Evolutionary conservation across 257 asterid species (phyloP).

Genomic region (Nicotiana tomentosiformis): DNA sequence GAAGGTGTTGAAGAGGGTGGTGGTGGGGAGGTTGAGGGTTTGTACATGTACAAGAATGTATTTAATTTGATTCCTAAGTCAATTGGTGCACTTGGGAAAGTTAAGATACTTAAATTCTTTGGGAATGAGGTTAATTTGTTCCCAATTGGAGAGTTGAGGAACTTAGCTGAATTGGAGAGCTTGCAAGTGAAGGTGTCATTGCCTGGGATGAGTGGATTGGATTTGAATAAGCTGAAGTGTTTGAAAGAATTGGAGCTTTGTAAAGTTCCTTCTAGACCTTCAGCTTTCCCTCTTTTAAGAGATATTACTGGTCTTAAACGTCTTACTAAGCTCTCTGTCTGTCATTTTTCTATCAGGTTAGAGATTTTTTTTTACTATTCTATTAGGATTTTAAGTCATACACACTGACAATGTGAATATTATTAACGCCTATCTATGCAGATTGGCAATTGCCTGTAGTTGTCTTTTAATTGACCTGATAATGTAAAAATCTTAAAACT

Average conservation of each 20-base stretch:
- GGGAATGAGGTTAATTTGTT: constrained; percentile 79
- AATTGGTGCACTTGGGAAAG: constrained; percentile 50
- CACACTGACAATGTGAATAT: neutral
- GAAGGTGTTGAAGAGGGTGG: constrained; percentile 27
- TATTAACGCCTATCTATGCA: neutral
- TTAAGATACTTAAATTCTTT: constrained; percentile 74
- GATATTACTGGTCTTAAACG: constrained; percentile 65
- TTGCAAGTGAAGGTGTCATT: constrained; percentile 70
- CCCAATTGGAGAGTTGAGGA: constrained; percentile 46
- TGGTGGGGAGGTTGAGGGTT: constrained; percentile 37
- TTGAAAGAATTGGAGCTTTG: constrained; percentile 87
- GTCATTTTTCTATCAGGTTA: constrained; percentile 90
- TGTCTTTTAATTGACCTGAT: neutral
- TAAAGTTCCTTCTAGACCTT: constrained; percentile 66
- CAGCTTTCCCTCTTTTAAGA: constrained; percentile 58
- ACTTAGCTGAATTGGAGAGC: constrained; percentile 59
- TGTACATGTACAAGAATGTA: constrained; percentile 74
- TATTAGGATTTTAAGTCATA: neutral
- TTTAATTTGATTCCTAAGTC: constrained; percentile 62
- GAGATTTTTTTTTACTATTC: neutral
- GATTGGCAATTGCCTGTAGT: neutral
- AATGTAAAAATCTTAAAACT: neutral
- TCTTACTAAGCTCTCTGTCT: constrained; percentile 77
- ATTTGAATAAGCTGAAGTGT: constrained; percentile 53
- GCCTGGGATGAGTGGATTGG: constrained; percentile 68